phyloP scores from a whole-genome alignment of 2,329 filamentous ascomycete genomes.

The Lecanicillium sp. region DNA sequence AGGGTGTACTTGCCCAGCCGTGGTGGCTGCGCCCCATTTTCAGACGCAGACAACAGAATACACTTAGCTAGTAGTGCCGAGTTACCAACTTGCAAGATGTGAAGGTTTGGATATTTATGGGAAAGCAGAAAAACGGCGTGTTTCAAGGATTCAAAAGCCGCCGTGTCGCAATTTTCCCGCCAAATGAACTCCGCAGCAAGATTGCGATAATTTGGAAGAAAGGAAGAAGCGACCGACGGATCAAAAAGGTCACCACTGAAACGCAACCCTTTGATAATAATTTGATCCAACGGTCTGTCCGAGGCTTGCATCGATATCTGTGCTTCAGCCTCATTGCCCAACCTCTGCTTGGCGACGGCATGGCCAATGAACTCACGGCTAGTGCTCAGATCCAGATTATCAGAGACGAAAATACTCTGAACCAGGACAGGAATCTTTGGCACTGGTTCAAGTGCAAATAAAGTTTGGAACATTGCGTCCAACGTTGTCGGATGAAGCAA shows the following conservation, averaged over 20 bases:
- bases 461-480: slow-evolving; percentile 49
- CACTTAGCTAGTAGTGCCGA: slow-evolving; percentile 16
- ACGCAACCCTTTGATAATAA: slow-evolving; percentile 40
- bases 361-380: slow-evolving; percentile 35
- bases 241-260: slow-evolving; percentile 33
- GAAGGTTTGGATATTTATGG: slow-evolving; percentile 34
- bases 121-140: slow-evolving; percentile 28
- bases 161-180: slow-evolving; percentile 32
- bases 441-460: slow-evolving; percentile 38
- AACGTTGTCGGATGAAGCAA: slow-evolving; percentile 53
- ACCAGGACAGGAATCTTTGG: slow-evolving; percentile 46
- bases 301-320: slow-evolving; percentile 38
- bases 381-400: slow-evolving; percentile 26
- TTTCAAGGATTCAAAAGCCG: slow-evolving; percentile 17
- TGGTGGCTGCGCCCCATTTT: slow-evolving; percentile 21
- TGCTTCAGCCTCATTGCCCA: slow-evolving; percentile 34
- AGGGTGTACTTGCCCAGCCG: slow-evolving; percentile 30
- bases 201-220: slow-evolving; percentile 43
- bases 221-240: slow-evolving; percentile 25
- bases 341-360: slow-evolving; percentile 30
- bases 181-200: slow-evolving; percentile 45
- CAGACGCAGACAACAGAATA: slow-evolving; percentile 24
- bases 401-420: slow-evolving; percentile 40
- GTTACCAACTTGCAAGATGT: slow-evolving; percentile 35
- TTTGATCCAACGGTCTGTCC: slow-evolving; percentile 26